Evolutionary conservation across 2,329 filamentous ascomycete genomes (phyloP).

Genomic region (Talaromyces sp.): DNA sequence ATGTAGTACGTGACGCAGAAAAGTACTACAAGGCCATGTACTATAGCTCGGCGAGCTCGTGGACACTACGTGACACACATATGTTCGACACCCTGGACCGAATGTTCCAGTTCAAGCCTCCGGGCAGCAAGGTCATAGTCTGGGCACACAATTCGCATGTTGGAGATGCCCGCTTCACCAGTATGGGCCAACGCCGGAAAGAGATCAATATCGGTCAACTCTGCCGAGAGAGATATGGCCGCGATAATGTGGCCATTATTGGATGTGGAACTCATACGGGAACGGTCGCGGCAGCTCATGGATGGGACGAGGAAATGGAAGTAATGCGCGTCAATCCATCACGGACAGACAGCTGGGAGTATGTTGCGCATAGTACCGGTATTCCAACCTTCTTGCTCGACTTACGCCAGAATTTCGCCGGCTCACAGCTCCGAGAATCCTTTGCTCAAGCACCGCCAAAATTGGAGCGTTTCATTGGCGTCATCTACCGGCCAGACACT

Average conservation of each 20-base stretch:
- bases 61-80: conserved; percentile 52
- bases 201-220: conserved; percentile 54
- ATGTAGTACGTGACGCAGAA: conserved; percentile 49
- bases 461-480: conserved; percentile 53
- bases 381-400: conserved; percentile 48
- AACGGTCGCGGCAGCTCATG: conserved; percentile 50
- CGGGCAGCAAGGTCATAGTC: conserved; percentile 46
- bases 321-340: conserved; percentile 49
- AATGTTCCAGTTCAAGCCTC: conserved; percentile 40
- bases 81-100: conserved; percentile 50
- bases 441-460: conserved; percentile 34
- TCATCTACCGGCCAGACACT: conserved; percentile 51
- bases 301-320: conserved; percentile 52
- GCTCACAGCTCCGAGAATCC: conserved; percentile 35
- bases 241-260: conserved; percentile 41
- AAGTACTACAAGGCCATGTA: conserved; percentile 54
- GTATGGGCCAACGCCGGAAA: conserved; percentile 44
- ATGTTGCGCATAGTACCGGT: conserved; percentile 47
- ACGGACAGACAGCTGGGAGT: conserved; percentile 48
- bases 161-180: conserved; percentile 52
- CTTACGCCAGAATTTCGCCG: conserved; percentile 37
- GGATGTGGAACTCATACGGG: conserved; percentile 51
- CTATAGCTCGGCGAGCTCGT: conserved; percentile 47
- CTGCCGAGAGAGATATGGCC: conserved; percentile 46
- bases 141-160: conserved; percentile 55